Evolutionary conservation across 2,329 filamentous ascomycete species (phyloP), one percentile per base, ranked within the genome.

Genomic region (Exophiala calicioides): DNA sequence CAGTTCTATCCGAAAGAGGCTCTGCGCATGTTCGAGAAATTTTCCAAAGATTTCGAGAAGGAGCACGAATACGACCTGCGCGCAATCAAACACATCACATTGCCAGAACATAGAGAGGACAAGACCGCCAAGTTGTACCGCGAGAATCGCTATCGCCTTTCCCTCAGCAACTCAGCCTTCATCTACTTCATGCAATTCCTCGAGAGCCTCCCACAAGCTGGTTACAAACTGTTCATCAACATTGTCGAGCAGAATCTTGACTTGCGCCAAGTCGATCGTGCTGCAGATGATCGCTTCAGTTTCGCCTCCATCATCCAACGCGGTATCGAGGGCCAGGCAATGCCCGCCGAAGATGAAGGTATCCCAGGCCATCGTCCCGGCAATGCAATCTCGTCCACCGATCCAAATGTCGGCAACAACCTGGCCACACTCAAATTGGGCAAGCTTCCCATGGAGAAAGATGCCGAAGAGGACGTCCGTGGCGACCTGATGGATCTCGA

Each of bases 401-500:
- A 82, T 50, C 78, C 81, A 7, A 68, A 67, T 12, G 71, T 75
- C 60, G 77, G 80, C 3, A 74, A 74, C 26, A 81, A 75, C 20
- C 71, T 81, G 35, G 74, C 75, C 31, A 78, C 75, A 52, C 74
- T 98, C 8, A 85, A 84, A 57, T 79, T 98, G 3, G 93, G 90
- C 0, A 84, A 85, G 8, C 69, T 95, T 32, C 87, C 89, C 0
- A 85, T 94, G 78, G 93, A 98, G 40, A 69, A 79, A 12, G 87
- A 94, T 4, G 71, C 95, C 30, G 83, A 88, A 58, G 83, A 86
- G 8, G 93, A 98, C 63, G 83, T 98, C 3, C 84, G 90, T 16
- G 88, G 86, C 4, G 90, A 95, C 57, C 75, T 97, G 1, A 84
- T 87, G 59, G 89, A 95, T 4, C 85, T 93, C 59, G 93, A 98